Percentiles rank a stretch among this genome's conserved stretches.
These are phyloP conservation scores for Lobosporangium transversale DNA, from an alignment of 192 early-diverging fungal genomes.

Conservation along the genomic window DNA sequence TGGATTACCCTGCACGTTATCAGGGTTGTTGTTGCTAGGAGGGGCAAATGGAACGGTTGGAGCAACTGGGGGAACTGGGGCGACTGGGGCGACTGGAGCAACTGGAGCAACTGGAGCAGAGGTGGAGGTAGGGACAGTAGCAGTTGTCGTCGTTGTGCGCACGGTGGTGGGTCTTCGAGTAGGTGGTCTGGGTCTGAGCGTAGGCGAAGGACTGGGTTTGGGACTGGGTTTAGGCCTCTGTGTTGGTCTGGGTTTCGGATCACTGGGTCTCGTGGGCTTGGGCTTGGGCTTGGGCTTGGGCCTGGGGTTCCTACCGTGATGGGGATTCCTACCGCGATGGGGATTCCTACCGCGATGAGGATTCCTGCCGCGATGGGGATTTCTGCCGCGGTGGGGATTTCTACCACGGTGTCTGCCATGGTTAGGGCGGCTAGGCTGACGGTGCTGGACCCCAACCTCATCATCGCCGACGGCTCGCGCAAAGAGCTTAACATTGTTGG, in stretches of 20 bases:
- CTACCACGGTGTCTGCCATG: background rate
- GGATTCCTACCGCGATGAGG: slow-evolving; percentile 17
- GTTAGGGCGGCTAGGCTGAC: background rate
- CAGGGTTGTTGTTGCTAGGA: background rate
- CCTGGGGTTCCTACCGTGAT: slow-evolving; percentile 11
- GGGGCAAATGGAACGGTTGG: background rate
- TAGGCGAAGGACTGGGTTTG: slow-evolving; percentile 5
- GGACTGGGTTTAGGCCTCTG: slow-evolving; percentile 22
- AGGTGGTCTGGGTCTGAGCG: background rate
- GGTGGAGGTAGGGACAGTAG: background rate
- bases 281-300: slow-evolving; percentile 9
- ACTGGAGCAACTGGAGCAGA: background rate
- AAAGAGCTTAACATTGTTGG: background rate
- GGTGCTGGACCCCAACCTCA: slow-evolving; percentile 1
- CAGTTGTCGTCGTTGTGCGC: background rate
- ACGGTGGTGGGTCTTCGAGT: background rate
- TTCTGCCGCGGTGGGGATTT: background rate
- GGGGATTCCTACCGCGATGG: slow-evolving; percentile 1
- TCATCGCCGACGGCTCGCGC: background rate
- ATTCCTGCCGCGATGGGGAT: background rate
- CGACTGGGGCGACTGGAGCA: background rate
- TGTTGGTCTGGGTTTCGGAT: slow-evolving; percentile 12
- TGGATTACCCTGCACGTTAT: background rate
- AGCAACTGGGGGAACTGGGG: background rate
- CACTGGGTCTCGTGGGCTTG: slow-evolving; percentile 10